Evolutionary conservation across 1,284 basidiomycete genomes (phyloP).

Genomic region (Cerioporus squamosus): DNA sequence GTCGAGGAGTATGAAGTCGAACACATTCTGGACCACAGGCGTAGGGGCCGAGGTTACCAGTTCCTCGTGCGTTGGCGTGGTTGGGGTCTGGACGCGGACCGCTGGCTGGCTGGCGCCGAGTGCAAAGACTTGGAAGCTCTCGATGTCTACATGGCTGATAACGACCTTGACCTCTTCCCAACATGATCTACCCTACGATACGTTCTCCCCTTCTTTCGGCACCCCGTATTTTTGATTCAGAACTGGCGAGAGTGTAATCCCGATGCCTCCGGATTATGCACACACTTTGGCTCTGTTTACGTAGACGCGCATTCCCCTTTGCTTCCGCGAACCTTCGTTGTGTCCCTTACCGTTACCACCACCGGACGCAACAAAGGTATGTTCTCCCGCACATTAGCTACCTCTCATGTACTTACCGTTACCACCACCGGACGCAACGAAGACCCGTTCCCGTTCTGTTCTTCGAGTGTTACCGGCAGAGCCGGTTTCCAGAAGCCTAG

Average conservation of each 20-base stretch:
- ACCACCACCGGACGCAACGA: neutral
- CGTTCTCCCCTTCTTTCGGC: too few relatives aligned
- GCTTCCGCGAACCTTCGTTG: too few relatives aligned
- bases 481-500: neutral
- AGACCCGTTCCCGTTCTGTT: neutral
- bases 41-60: conserved; percentile 3
- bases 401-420: too few relatives aligned
- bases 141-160: neutral
- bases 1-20: conserved; percentile 2
- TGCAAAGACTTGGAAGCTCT: neutral
- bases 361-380: too few relatives aligned
- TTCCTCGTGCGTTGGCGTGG: conserved; percentile 20
- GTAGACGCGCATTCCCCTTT: too few relatives aligned
- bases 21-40: conserved; percentile 15
- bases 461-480: neutral
- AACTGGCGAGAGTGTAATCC: too few relatives aligned
- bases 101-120: conserved; percentile 9
- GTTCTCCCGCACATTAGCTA: too few relatives aligned
- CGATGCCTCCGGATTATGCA: too few relatives aligned
- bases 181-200: too few relatives aligned
- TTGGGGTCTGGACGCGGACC: conserved; percentile 3
- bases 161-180: neutral
- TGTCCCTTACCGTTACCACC: too few relatives aligned
- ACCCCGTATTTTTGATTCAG: too few relatives aligned
- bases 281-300: too few relatives aligned